These are phyloP conservation scores for Blastobotrys terrestris DNA, from an alignment of 805 yeast genomes.

Conservation along the genomic window DNA sequence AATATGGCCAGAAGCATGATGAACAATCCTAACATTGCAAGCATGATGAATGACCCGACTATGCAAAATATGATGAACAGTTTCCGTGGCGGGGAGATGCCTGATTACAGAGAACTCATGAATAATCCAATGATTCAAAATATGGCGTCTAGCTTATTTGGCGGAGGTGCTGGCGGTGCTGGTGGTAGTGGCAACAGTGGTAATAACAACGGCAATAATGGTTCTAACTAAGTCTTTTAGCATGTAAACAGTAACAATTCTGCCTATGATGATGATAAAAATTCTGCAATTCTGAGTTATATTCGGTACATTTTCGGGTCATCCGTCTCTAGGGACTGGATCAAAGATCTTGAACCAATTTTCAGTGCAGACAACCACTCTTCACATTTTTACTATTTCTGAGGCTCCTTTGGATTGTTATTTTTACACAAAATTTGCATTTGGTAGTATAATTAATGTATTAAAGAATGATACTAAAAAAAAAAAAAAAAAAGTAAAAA, in stretches of 20 bases:
- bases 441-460: background rate
- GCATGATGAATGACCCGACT: slow-evolving; percentile 74
- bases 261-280: slow-evolving; percentile 18
- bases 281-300: slow-evolving; percentile 21
- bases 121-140: slow-evolving; percentile 72
- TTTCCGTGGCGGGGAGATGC: slow-evolving; percentile 50
- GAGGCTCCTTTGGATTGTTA: slow-evolving; percentile 11
- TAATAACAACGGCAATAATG: background rate
- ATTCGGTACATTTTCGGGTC: background rate
- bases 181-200: background rate
- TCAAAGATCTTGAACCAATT: background rate
- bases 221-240: background rate
- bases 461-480: too few species aligned
- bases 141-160: slow-evolving; percentile 61
- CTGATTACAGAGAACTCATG: slow-evolving; percentile 65
- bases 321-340: slow-evolving; percentile 10
- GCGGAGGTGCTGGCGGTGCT: slow-evolving; percentile 19
- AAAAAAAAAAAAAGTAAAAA: too few species aligned
- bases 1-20: slow-evolving; percentile 83
- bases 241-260: slow-evolving; percentile 1
- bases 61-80: slow-evolving; percentile 77
- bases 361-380: slow-evolving; percentile 11
- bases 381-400: slow-evolving; percentile 16
- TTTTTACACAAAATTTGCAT: background rate
- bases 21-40: slow-evolving; percentile 71